Evolutionary conservation across 139 green algal species (phyloP), one percentile per base, ranked within the genome.

Genomic region (Chlamydomonas incerta): DNA sequence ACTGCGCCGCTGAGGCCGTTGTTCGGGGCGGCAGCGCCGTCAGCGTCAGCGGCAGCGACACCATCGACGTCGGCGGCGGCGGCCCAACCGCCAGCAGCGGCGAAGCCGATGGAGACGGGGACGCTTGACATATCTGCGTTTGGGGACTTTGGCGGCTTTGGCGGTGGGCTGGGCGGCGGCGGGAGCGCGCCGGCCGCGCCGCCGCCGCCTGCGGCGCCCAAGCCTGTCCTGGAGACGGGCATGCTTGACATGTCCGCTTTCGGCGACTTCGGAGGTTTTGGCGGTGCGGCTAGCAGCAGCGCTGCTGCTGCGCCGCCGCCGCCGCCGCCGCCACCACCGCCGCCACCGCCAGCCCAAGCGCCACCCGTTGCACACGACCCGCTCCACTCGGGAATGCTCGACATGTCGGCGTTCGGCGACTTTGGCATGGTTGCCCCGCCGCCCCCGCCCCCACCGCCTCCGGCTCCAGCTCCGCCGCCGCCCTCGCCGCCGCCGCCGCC

Each of bases 111-210:
- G 46, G 65, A 83, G 37, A 60, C 28, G 33, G 90, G 90, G 4
- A 83, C 83, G 76, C 50, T 93, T 24, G 88, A 95, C 58, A 90
- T 93, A 90, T 87, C 72, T 10, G 82, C 91, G 10, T 94, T 94
- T 85, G 91, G 91, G 0, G 86, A 88, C 58, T 85, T 26, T 37
- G 69, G 62, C 28, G 17, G 47, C 35, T 31, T 33, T 57, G 5
- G 60, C 47, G 57, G 41, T 13, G 41, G 41, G 6, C 6, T 50
- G 41, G 41, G 41, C 8, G 41, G 41, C 5, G 41, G 41, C 41
- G 8, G 6, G 15, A 65, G 55, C 23, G 60, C 23, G 2, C 29
- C 55, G 62, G 26, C 23, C 50, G 20, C 58, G 50, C 34, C 35
- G 15, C 84, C 29, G 15, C 34, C 33, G 6, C 41, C 57, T 26